phyloP scores from a whole-genome alignment of 2,329 filamentous ascomycete species.

The Clonostachys rhizophaga region DNA sequence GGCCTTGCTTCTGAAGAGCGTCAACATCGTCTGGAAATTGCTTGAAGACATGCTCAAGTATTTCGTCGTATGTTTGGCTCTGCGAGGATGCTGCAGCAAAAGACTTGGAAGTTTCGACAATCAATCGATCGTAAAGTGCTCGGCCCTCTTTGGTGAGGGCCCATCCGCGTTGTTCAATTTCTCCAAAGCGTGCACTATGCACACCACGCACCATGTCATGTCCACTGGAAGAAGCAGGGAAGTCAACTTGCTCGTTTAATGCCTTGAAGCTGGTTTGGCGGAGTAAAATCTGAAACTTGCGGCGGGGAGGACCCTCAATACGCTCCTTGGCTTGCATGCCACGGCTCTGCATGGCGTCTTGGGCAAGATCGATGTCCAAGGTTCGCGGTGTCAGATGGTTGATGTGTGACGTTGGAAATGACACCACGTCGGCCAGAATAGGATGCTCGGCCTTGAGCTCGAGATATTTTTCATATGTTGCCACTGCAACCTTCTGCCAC shows the following conservation, averaged over 20 bases:
- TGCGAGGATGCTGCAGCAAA: too few species aligned
- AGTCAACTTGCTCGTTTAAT: conserved; percentile 39
- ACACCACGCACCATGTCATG: too few species aligned
- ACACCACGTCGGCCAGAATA: conserved; percentile 40
- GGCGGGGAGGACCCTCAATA: conserved; percentile 44
- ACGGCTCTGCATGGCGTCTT: conserved; percentile 30
- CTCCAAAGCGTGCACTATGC: conserved; percentile 45
- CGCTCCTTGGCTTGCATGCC: conserved; percentile 38
- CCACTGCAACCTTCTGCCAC: conserved; percentile 36
- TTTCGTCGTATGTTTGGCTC: conserved; percentile 7
- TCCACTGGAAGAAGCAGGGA: conserved; percentile 24
- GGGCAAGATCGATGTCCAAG: conserved; percentile 39
- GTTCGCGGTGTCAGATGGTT: conserved; percentile 49
- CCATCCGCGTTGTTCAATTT: conserved; percentile 47
- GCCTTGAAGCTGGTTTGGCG: conserved; percentile 50
- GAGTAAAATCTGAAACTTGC: conserved; percentile 38
- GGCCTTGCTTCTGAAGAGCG: conserved; percentile 20
- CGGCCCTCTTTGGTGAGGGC: conserved; percentile 40
- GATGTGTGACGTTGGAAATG: conserved; percentile 37
- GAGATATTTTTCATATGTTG: conserved; percentile 33
- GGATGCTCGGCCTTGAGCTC: conserved; percentile 35
- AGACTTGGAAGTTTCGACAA: conserved; percentile 5
- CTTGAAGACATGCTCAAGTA: conserved; percentile 20
- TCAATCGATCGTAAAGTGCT: conserved; percentile 32
- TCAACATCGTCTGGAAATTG: conserved; percentile 34